A percentile compares a stretch with the other conserved stretches of the same genome.
Conservation (phyloP, 2,329 filamentous ascomycete genomes). For the Escovopsis sp. region DNA sequence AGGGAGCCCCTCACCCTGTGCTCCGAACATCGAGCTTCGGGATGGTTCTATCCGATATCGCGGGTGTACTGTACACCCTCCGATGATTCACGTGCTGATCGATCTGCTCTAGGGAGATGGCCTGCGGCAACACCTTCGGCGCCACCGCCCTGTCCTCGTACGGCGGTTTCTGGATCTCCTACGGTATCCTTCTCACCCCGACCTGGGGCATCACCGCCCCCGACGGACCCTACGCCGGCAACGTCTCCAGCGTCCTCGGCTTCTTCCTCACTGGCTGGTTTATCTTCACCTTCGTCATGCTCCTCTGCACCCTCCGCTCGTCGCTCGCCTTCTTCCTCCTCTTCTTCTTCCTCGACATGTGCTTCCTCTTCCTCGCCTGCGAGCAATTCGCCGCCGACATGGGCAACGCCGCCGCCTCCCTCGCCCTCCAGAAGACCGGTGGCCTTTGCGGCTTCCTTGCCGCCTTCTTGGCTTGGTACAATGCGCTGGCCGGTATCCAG, state of each 20-base stretch:
- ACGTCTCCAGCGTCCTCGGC: constrained; percentile 45
- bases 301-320: constrained; percentile 61
- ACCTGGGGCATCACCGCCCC: constrained; percentile 42
- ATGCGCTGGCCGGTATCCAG: constrained; percentile 67
- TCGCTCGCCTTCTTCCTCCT: constrained; percentile 65
- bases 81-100: no score
- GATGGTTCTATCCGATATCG: no score
- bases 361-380: constrained; percentile 59
- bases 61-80: no score
- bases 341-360: constrained; percentile 63
- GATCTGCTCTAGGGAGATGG: constrained; percentile 53
- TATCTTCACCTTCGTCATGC: constrained; percentile 65
- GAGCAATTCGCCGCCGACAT: constrained; percentile 43
- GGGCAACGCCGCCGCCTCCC: constrained; percentile 29
- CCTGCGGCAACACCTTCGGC: constrained; percentile 76
- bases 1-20: constrained; percentile 15
- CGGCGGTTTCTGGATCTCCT: constrained; percentile 71
- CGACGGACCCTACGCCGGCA: constrained; percentile 30
- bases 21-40: no score
- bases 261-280: constrained; percentile 72
- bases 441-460: constrained; percentile 70
- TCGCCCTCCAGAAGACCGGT: constrained; percentile 49
- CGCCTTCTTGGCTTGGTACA: constrained; percentile 78
- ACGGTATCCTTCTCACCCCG: constrained; percentile 57
- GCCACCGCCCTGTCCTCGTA: constrained; percentile 70